These are phyloP conservation scores for Hanseniaspora taiwanica DNA, from an alignment of 805 yeast species.

Conservation along the genomic window DNA sequence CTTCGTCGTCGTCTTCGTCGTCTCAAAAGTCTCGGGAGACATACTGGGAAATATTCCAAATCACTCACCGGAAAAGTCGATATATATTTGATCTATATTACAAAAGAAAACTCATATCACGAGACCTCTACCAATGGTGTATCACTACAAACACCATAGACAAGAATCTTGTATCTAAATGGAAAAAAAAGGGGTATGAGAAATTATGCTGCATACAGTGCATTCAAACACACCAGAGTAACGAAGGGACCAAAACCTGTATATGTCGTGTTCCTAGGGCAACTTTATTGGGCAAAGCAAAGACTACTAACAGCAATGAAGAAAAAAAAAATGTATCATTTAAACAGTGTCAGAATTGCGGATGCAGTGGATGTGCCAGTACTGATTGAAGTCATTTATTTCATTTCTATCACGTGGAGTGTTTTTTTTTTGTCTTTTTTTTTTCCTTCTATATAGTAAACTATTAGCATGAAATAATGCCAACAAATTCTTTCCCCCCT, in stretches of 20 bases:
- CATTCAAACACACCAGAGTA: slow-evolving; percentile 43
- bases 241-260: slow-evolving; percentile 56
- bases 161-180: slow-evolving; percentile 62
- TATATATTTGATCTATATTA: slow-evolving; percentile 66
- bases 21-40: too few species aligned
- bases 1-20: too few species aligned
- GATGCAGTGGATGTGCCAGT: slow-evolving; percentile 76
- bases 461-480: too few species aligned
- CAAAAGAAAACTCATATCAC: slow-evolving; percentile 52
- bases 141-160: slow-evolving; percentile 56
- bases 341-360: slow-evolving; percentile 64
- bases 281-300: slow-evolving; percentile 31
- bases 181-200: slow-evolving; percentile 80
- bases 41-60: slow-evolving; percentile 59
- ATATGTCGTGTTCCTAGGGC: slow-evolving; percentile 75
- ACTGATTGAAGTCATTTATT: too few species aligned
- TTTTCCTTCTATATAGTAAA: too few species aligned
- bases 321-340: slow-evolving; percentile 18
- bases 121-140: slow-evolving; percentile 62
- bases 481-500: too few species aligned
- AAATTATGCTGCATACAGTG: slow-evolving; percentile 73
- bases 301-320: slow-evolving; percentile 18
- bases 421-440: too few species aligned
- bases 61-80: slow-evolving; percentile 64
- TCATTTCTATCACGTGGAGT: too few species aligned